Evolutionary conservation across 1,139 yeast genomes (phyloP).

Genomic region (Geotrichum restrictum): DNA sequence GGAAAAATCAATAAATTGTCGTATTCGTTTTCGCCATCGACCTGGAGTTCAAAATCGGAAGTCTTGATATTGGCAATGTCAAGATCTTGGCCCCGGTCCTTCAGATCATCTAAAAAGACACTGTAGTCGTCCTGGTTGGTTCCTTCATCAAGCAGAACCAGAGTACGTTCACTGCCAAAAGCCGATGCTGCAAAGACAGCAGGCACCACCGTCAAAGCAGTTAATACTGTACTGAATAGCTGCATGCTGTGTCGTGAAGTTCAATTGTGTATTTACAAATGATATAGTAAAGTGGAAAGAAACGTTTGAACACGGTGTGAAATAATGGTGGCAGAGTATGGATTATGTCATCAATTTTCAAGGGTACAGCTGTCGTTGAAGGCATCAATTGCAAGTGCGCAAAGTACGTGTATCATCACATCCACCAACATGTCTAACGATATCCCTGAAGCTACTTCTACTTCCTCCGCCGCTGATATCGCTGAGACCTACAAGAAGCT

Average conservation of each 20-base stretch:
- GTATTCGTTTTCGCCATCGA: conserved; percentile 45
- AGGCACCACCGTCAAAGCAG: conserved; percentile 11
- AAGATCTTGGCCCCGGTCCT: conserved; percentile 36
- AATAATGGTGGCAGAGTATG: not conserved
- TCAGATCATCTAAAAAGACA: conserved; percentile 34
- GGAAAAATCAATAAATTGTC: conserved; percentile 59
- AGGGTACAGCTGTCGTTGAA: too few species aligned
- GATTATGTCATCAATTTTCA: too few species aligned
- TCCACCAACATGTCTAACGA: conserved; percentile 1
- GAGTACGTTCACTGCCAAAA: conserved; percentile 24
- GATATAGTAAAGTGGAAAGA: conserved; percentile 1
- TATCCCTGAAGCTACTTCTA: conserved; percentile 5
- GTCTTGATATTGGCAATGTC: conserved; percentile 33
- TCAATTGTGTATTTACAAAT: not conserved
- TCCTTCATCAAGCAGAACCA: conserved; percentile 31
- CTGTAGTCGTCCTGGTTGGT: conserved; percentile 32
- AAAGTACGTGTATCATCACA: too few species aligned
- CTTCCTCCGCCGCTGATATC: conserved; percentile 32
- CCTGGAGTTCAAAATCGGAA: conserved; percentile 39
- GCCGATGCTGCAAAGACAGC: conserved; percentile 27
- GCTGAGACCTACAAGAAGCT: conserved; percentile 50
- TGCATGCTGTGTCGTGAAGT: conserved; percentile 10
- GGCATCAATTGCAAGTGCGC: too few species aligned
- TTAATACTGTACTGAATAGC: conserved; percentile 12
- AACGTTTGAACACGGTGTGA: conserved; percentile 15